Percentiles rank a stretch among this genome's conserved stretches.
phyloP scores from a whole-genome alignment of 176 grass and related monocot genomes.

The Oryza punctata region DNA sequence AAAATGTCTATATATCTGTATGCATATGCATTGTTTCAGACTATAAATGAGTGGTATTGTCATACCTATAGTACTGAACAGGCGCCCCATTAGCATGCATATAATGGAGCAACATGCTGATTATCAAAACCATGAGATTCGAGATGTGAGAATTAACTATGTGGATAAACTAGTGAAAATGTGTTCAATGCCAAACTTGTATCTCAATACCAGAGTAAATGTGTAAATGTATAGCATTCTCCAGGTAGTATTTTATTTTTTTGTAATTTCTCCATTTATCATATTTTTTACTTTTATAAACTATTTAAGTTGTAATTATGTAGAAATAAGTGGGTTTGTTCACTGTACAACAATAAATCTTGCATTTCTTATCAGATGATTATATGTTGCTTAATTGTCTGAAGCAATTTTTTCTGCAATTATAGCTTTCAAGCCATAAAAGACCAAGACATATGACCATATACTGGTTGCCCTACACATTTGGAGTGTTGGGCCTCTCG shows the following conservation, averaged over 20 bases:
- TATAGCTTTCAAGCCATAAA: constrained; percentile 71
- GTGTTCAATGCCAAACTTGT: neutral
- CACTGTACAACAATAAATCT: neutral
- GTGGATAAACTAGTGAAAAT: constrained; percentile 21
- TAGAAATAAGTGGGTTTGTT: neutral
- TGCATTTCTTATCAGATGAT: neutral
- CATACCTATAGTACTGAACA: neutral
- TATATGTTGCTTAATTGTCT: constrained; percentile 2
- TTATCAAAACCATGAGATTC: neutral
- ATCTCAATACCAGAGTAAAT: neutral
- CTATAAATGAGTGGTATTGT: constrained; percentile 15
- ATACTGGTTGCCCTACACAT: constrained; percentile 90
- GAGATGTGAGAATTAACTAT: neutral
- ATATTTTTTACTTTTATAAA: neutral
- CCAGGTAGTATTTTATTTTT: neutral
- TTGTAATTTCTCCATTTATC: neutral
- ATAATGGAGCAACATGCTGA: neutral
- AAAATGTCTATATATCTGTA: neutral
- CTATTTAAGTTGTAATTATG: constrained; percentile 8
- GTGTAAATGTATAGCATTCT: neutral
- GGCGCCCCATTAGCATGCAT: neutral
- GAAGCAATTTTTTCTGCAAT: neutral
- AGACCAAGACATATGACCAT: constrained; percentile 63
- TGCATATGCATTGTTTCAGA: neutral
- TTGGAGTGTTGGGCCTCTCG: constrained; percentile 82